Base-by-base conservation (phyloP, 495 filamentous ascomycete species). In the Penicillium paradoxum region DNA sequence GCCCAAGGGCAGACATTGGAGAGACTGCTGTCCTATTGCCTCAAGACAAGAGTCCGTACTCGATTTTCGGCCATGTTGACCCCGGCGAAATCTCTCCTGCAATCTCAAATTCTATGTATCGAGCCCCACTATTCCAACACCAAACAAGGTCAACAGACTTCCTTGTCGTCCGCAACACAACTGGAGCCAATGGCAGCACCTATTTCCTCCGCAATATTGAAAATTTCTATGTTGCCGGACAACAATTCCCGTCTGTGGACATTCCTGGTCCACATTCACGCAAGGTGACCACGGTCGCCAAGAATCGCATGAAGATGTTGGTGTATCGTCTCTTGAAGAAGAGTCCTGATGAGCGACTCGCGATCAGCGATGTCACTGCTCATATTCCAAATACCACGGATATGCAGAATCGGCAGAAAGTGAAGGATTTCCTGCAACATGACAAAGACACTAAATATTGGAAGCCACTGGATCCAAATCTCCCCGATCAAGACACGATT, bases 241-340 rank as follows among this genome's bases (percentile, higher is more conserved):
- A 99, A 60, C 84, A 90, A 53, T 85, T 97, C 57, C 93, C 93
- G 10, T 88, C 88, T 0, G 82, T 91, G 25, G 91, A 97, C 56
- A 86, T 99, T 6, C 95, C 95, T 32, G 89, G 90, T 2, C 90
- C 90, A 2, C 90, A 97, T 70, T 93, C 91, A 2, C 82, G 93
- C 42, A 91, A 90, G 61, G 91, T 97, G 19, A 97, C 95, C 0
- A 96, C 91, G 30, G 90, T 92, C 7, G 82, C 88, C 18, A 97
- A 97, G 74, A 95, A 91, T 63, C 86, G 93, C 14, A 82, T 99
- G 70, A 95, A 91, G 72, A 96, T 97, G 88, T 79, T 97, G 19
- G 85, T 91, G 0, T 96, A 88, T 63, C 85, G 93, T 22, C 82
- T 96, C 47, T 79, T 92, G 57, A 84, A 84, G 49, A 87, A 88